Evolutionary conservation across 2,329 filamentous ascomycete species (phyloP).

Genomic region (Fusarium nisikadoi): DNA sequence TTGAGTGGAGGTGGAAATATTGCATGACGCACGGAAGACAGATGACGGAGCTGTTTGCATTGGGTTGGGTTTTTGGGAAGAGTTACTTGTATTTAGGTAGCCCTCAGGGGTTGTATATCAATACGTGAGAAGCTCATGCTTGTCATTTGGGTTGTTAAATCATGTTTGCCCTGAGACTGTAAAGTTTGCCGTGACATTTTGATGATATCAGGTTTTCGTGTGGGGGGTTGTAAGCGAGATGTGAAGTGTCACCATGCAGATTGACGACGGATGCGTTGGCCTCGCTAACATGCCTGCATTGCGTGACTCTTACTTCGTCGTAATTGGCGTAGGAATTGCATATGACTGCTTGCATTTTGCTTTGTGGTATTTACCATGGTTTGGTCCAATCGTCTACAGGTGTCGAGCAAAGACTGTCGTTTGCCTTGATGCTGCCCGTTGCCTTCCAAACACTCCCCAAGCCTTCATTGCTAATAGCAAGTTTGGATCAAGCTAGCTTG

Average conservation of each 20-base stretch:
- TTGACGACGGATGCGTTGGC: background rate
- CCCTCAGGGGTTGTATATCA: background rate
- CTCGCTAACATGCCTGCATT: background rate
- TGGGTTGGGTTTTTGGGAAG: slow-evolving; percentile 6
- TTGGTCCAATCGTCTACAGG: accelerated
- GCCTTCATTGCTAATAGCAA: accelerated
- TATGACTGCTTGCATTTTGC: accelerated
- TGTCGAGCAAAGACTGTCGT: background rate
- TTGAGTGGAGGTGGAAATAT: slow-evolving; percentile 14
- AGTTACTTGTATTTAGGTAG: background rate
- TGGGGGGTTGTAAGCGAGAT: background rate
- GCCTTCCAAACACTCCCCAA: background rate
- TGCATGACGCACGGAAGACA: slow-evolving; percentile 36
- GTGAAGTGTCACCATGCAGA: background rate
- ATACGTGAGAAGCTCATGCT: background rate
- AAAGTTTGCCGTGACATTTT: background rate
- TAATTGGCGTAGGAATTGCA: background rate
- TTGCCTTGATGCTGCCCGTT: background rate
- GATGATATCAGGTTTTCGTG: background rate
- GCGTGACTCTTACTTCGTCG: background rate
- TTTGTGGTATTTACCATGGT: background rate
- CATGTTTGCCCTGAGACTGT: background rate
- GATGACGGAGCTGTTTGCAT: slow-evolving; percentile 37
- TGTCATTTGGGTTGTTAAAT: background rate
- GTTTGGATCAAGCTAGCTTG: background rate